Evolutionary conservation across 305 asterid genomes (phyloP).

Genomic region (Galium porrigens): DNA sequence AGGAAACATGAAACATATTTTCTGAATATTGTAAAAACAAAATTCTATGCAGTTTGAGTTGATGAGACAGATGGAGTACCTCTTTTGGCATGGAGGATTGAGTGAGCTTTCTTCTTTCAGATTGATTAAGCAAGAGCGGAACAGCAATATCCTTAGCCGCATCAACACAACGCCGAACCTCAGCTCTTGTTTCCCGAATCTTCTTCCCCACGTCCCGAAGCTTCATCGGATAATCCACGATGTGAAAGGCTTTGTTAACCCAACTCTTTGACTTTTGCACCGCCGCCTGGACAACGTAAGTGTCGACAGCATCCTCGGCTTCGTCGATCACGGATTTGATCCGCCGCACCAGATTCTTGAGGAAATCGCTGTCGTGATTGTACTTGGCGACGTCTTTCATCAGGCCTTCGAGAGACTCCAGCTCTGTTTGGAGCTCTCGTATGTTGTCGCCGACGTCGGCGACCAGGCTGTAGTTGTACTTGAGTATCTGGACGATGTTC

Average conservation of each 20-base stretch:
- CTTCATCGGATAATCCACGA: background rate
- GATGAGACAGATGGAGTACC: background rate
- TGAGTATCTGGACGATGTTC: background rate
- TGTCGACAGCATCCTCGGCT: background rate
- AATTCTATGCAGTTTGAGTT: no score
- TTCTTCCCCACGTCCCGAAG: conserved; percentile 1
- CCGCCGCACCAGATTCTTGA: background rate
- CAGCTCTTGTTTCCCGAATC: background rate
- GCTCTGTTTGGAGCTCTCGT: background rate
- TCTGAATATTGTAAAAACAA: no score
- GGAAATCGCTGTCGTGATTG: conserved; percentile 2
- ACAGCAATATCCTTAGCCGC: background rate
- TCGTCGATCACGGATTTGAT: background rate
- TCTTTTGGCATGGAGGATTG: background rate
- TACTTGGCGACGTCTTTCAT: background rate
- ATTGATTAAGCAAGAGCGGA: background rate
- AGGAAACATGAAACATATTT: no score
- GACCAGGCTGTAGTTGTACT: background rate
- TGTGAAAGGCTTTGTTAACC: background rate
- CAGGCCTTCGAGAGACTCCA: background rate
- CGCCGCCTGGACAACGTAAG: background rate
- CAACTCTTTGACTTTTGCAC: background rate
- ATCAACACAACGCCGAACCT: background rate
- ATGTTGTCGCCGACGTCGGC: background rate
- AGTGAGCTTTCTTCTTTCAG: background rate